Evolutionary conservation across 176 grass and related monocot species (phyloP).

Genomic region (Triticum turgidum): DNA sequence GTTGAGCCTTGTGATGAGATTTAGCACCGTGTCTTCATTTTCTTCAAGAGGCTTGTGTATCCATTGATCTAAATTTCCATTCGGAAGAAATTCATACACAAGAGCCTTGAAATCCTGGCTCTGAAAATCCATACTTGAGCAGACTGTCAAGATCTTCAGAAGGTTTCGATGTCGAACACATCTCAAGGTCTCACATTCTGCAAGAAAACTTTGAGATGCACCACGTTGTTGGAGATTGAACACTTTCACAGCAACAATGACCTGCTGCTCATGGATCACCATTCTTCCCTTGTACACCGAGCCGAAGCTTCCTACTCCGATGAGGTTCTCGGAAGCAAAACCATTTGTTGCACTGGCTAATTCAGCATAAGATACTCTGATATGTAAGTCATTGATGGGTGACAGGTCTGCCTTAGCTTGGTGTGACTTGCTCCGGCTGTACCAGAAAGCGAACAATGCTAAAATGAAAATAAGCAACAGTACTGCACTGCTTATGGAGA

Average conservation of each 20-base stretch:
- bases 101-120: slow-evolving; percentile 15
- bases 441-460: not conserved
- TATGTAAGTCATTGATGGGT: not conserved
- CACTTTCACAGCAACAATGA: slow-evolving; percentile 1
- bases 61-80: slow-evolving; percentile 28
- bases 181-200: slow-evolving; percentile 28
- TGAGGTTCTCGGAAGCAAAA: not conserved
- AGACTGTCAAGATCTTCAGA: not conserved
- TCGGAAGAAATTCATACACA: slow-evolving; percentile 4
- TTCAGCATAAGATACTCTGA: slow-evolving; percentile 23
- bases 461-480: not conserved
- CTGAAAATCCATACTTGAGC: slow-evolving; percentile 23
- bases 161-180: slow-evolving; percentile 22
- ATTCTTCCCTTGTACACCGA: slow-evolving; percentile 30
- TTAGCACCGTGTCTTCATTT: not conserved
- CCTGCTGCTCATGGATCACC: not conserved
- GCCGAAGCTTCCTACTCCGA: not conserved
- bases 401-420: not conserved
- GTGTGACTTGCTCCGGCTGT: not conserved
- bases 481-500: not conserved
- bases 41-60: not conserved
- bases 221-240: slow-evolving; percentile 5
- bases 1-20: not conserved
- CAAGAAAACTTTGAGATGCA: not conserved
- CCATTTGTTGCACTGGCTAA: slow-evolving; percentile 16